These are phyloP conservation scores for Fusarium coicis DNA, from an alignment of 2,329 filamentous ascomycete species.

Conservation along the genomic window DNA sequence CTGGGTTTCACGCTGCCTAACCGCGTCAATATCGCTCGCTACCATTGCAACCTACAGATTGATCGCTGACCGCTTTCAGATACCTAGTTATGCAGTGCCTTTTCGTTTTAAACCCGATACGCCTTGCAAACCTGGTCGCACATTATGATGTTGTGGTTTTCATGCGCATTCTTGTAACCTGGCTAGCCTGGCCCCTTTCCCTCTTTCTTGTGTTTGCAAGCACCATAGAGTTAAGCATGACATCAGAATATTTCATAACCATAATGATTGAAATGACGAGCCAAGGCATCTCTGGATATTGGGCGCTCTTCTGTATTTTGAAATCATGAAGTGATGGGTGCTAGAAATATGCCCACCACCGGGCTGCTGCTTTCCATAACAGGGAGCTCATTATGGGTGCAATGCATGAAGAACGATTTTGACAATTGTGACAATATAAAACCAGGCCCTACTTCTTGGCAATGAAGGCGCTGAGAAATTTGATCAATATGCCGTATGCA, in stretches of 20 bases:
- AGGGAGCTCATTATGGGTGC: neutral
- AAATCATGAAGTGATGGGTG: neutral
- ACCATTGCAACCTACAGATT: neutral
- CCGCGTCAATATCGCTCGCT: neutral
- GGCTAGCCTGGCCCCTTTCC: neutral
- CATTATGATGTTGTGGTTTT: conserved; percentile 13
- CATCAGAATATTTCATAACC: neutral
- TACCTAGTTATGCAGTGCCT: neutral
- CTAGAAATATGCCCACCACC: neutral
- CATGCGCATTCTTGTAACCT: conserved; percentile 11
- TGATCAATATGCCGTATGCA: neutral
- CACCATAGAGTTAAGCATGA: neutral
- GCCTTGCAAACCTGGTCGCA: conserved; percentile 13
- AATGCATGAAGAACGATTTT: neutral
- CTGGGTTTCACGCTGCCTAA: neutral
- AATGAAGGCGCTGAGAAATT: too few species aligned
- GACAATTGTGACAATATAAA: neutral
- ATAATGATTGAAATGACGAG: neutral
- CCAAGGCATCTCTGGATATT: neutral
- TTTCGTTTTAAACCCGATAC: neutral
- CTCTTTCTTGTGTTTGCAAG: neutral
- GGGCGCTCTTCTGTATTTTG: neutral
- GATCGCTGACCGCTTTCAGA: conserved; percentile 21
- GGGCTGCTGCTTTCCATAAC: neutral
- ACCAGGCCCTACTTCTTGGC: neutral